Base-by-base conservation (phyloP, 176 grass and related monocot species). In the Cocos nucifera region DNA sequence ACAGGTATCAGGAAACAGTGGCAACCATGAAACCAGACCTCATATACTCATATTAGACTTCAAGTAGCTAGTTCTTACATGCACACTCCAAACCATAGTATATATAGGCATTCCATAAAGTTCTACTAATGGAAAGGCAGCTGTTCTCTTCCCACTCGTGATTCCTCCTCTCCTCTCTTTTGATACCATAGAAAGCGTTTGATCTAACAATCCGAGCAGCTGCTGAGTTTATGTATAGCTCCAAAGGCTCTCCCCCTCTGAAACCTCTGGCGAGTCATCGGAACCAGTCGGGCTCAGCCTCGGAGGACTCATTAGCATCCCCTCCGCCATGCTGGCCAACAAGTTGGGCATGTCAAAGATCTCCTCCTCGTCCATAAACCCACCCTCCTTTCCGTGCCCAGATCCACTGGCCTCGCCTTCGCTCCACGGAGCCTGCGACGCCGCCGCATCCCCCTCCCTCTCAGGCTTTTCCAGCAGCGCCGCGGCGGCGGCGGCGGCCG, bases 271-370 rank as follows among this genome's bases (percentile, higher is more conserved):
- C 59, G 77, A 80, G 18, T 85, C 80, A 56, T 95, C 83, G 39
- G 91, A 87, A 56, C 75, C 60, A 20, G 58, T 56, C 55, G 69
- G 82, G 62, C 79, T 90, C 29, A 96, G 69, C 79, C 86, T 79
- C 2, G 91, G 91, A 12, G 91, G 91, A 72, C 86, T 90, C 91
- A 96, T 96, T 80, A 96, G 86, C 91, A 96, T 96, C 49, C 91
- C 91, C 64, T 85, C 91, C 16, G 91, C 91, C 91, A 96, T 96
- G 80, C 80, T 87, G 55, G 82, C 65, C 68, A 96, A 70, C 16
- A 96, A 56, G 64, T 87, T 83, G 17, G 91, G 91, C 86, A 96
- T 87, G 74, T 85, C 87, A 58, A 96, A 84, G 71, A 96, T 90
- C 0, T 85, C 91, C 66, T 96, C 91, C 49, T 96, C 91, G 64